Base-by-base conservation (phyloP, 2,329 filamentous ascomycete species). In the Epichloe sp. region DNA sequence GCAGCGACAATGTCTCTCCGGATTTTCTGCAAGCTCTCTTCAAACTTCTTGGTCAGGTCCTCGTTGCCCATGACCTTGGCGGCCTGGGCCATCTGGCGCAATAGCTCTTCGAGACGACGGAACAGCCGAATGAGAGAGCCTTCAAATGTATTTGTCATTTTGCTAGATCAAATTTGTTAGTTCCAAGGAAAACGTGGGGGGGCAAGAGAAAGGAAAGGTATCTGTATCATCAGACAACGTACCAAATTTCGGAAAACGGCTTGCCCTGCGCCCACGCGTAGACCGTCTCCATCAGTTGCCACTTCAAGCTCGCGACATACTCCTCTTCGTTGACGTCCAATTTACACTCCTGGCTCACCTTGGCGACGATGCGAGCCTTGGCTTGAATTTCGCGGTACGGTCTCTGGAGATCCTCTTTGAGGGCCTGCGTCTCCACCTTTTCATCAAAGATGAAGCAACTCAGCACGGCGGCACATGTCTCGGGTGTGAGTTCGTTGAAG, bases 141-240 rank as follows among this genome's bases (percentile, higher is more conserved):
- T 72, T 98, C 93, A 68, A 96, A 98, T 31, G 91, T 88, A 61
- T 96, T 91, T 31, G 93, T 97, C 90, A 98, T 96, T 88, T 95
- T 95, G 71, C 91, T 95, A 56, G 7, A 19, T 14, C 14, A 3
- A 35, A 46, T 36, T 36, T 40, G 15, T 21, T 14, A 11, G n/a
- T 7, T 12, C 3, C 5, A 3, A 5, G 11, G 23, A 38, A 19
- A 19, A 12, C 3, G 1, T 11, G 8, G 5, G 26, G 23, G 11
- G 19, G 26, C n/a, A 5, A 11, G 31, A 15, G 17, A 11, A 17
- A 23, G 17, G 14, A 17, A n/a, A n/a, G 34, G 34, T 21, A 15
- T n/a, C 10, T 10, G 42, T 4, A 14, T 21, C 26, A n/a, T 7
- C 1, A 35, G 19, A 21, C 1, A 52, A 79, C 88, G 63, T 80